Conservation (phyloP, 164 flowering plant species). For the Vitis rupestris region DNA sequence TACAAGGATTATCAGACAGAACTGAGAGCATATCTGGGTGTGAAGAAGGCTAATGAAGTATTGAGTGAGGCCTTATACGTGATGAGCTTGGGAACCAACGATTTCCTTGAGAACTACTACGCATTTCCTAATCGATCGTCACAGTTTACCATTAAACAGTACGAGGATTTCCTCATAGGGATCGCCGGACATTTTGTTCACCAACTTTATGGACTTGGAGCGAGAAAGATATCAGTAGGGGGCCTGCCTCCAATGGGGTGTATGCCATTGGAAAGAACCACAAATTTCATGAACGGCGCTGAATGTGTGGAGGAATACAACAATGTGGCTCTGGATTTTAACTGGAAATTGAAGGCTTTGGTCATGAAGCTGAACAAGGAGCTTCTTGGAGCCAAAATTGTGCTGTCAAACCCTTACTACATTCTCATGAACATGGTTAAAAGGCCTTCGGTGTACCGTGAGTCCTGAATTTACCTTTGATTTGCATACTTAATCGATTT, state of each 20-base stretch:
- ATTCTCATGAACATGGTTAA: conserved; percentile 22
- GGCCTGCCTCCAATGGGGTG: conserved; percentile 65
- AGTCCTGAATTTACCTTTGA: too few species aligned
- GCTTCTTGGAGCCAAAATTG: conserved; percentile 34
- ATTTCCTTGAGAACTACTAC: conserved; percentile 55
- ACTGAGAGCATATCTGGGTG: conserved; percentile 34
- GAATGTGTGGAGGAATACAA: conserved; percentile 31
- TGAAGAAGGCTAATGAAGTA: conserved; percentile 15
- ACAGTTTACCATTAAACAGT: conserved; percentile 26
- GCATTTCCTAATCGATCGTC: conserved; percentile 24
- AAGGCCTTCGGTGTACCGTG: conserved; percentile 12
- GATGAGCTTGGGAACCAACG: conserved; percentile 59
- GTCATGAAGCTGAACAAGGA: conserved; percentile 24
- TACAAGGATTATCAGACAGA: conserved; percentile 47
- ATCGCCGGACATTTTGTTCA: conserved; percentile 34
- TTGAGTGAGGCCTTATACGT: conserved; percentile 34
- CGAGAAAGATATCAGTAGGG: conserved; percentile 36
- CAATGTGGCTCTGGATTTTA: conserved; percentile 41
- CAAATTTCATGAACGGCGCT: conserved; percentile 20
- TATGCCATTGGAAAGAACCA: conserved; percentile 45
- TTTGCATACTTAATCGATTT: too few species aligned
- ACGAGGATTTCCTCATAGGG: conserved; percentile 32
- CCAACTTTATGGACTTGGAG: conserved; percentile 42
- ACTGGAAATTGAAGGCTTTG: conserved; percentile 31
- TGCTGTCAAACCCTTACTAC: conserved; percentile 34